These are phyloP conservation scores for Fusarium dimerum DNA, from an alignment of 2,329 filamentous ascomycete species.

Conservation along the genomic window DNA sequence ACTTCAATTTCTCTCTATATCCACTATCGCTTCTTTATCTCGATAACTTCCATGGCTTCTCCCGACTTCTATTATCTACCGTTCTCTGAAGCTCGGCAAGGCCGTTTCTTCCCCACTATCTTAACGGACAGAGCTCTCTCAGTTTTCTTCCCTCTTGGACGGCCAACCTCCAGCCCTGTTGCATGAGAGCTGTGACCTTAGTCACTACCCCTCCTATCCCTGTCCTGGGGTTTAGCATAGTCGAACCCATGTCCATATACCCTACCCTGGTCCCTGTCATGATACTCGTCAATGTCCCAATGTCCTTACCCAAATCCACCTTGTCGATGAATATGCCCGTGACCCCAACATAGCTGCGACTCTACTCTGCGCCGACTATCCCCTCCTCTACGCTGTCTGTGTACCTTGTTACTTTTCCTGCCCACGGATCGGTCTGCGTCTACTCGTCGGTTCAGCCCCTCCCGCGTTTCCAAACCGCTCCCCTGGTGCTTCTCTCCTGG, in stretches of 20 bases:
- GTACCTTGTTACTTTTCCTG: conserved; percentile 17
- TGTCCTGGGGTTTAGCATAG: conserved; percentile 23
- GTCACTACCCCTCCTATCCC: conserved; percentile 12
- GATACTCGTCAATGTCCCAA: conserved; percentile 14
- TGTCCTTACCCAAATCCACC: conserved; percentile 24
- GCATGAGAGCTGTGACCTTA: conserved; percentile 26
- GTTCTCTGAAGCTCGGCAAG: conserved; percentile 5
- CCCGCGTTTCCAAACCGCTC: conserved; percentile 28
- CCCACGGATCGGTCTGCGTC: conserved; percentile 32
- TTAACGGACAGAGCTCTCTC: neutral
- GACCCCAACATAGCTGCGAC: conserved; percentile 27
- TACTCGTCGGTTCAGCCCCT: conserved; percentile 29
- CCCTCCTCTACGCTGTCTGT: conserved; percentile 17
- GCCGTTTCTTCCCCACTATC: conserved; percentile 8
- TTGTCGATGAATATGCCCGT: conserved; percentile 28
- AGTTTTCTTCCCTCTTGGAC: neutral
- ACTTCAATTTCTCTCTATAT: conserved; percentile 18
- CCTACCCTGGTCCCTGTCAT: conserved; percentile 6
- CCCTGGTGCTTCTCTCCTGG: conserved; percentile 27
- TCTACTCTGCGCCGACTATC: conserved; percentile 24
- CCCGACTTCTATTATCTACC: neutral
- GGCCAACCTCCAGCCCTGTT: conserved; percentile 21
- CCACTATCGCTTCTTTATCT: conserved; percentile 10
- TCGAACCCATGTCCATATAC: conserved; percentile 15
- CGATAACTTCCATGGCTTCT: neutral